These are phyloP conservation scores for Phyllosticta capitalensis DNA, from an alignment of 2,329 filamentous ascomycete species.

Conservation along the genomic window DNA sequence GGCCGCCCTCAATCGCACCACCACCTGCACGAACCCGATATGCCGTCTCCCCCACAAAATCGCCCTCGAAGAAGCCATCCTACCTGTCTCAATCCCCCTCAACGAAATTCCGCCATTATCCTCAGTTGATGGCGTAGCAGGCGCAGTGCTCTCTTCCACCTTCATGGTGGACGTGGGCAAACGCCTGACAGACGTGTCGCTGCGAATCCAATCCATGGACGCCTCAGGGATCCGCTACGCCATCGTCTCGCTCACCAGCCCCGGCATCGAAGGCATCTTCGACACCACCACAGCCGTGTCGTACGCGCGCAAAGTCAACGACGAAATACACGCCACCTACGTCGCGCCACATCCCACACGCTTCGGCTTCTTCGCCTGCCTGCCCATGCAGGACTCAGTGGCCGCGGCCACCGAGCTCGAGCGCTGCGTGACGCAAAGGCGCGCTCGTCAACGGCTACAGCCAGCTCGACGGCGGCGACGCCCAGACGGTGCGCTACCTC, in stretches of 20 bases:
- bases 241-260: constrained; percentile 20
- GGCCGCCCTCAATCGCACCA: not conserved
- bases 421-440: constrained; percentile 41
- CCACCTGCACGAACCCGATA: not conserved
- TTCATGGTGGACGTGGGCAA: not conserved
- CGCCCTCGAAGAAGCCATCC: not conserved
- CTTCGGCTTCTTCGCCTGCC: constrained; percentile 1
- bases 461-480: constrained; percentile 48
- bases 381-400: constrained; percentile 40
- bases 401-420: constrained; percentile 42
- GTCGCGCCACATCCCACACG: not conserved
- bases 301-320: constrained; percentile 19
- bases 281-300: constrained; percentile 17
- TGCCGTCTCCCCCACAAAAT: not conserved
- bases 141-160: not conserved
- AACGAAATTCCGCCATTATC: not conserved
- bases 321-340: constrained; percentile 11
- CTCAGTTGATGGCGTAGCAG: not conserved
- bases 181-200: constrained; percentile 9
- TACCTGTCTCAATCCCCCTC: not conserved
- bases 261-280: constrained; percentile 19
- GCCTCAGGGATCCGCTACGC: constrained; percentile 19
- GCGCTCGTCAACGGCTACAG: constrained; percentile 47
- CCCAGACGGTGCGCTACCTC: constrained; percentile 52
- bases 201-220: constrained; percentile 14